Base-by-base conservation (phyloP, 805 yeast genomes). In the Candida dajiaensis region DNA sequence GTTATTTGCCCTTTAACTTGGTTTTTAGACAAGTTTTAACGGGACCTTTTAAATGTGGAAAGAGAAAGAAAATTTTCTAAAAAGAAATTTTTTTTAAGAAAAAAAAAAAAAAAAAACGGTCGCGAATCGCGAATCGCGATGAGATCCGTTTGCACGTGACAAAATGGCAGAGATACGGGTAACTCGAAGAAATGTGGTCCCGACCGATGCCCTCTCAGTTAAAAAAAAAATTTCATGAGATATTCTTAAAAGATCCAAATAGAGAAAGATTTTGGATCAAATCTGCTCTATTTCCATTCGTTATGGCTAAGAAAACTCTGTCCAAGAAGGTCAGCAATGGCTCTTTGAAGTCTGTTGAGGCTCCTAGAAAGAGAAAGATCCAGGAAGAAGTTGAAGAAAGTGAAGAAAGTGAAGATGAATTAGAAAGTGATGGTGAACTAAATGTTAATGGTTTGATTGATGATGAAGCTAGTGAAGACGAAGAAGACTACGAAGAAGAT, bases 361-460 rank as follows among this genome's bases (percentile, higher is more conserved):
- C 23, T 20, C 19, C 23, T 6, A 54, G 58, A 48, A 56, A 56
- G 47, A 56, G 60, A 49, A 54, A 49, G 44, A 46, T 51, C 15
- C 55, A 43, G 6, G 50, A 53, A 23, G 48, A 52, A 19, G 51
- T 38, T 10, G 48, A 45, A 20, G 43, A 44, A 23, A 11, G 11
- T 22, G n/a, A 31, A 31, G 13, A 15, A 13, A 41, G 6, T 15
- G 50, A 41, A 21, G 50, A 49, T n/a, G 47, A 44, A 6, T 51
- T 44, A 18, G 52, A 50, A 29, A 23, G 36, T 2, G 54, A 46
- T 22, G 54, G 47, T 28, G 50, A 46, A 18, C 48, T 47, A 33
- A 48, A 59, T 45, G 50, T 61, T n/a, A 50, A 54, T 38, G 68
- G 77, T 2, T 59, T 73, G 43, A 59, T 75, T 21, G 77, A 74